Conservation (phyloP, 345 rosid species). For the Eucalyptus pauciflora region DNA sequence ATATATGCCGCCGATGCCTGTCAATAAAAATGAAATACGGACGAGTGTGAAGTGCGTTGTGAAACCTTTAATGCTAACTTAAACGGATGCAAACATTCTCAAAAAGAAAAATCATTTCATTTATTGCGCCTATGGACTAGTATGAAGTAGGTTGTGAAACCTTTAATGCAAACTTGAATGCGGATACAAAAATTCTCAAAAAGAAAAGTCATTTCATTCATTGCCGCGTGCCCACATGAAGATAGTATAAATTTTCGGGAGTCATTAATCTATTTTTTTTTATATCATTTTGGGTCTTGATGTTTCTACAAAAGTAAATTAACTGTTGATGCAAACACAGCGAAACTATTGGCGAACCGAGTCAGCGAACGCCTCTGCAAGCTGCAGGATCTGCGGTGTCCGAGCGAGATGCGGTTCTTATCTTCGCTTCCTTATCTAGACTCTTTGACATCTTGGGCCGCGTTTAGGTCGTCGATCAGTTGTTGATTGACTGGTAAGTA, state of each 20-base stretch:
- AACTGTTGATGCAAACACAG: not conserved
- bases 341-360: not conserved
- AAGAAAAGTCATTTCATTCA: not conserved
- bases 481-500: not conserved
- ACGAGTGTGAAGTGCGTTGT: not conserved
- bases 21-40: not conserved
- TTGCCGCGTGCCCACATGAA: not conserved
- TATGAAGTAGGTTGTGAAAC: not conserved
- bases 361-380: not conserved
- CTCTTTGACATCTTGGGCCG: not conserved
- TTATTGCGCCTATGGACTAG: not conserved
- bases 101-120: not conserved
- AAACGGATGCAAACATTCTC: not conserved
- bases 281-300: not conserved
- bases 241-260: not conserved
- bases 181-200: not conserved
- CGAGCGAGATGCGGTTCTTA: not conserved
- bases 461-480: not conserved
- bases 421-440: not conserved
- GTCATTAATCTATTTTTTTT: not conserved
- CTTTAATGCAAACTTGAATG: not conserved
- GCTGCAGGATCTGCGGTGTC: not conserved
- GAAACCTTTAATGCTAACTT: not conserved
- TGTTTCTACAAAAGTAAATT: not conserved
- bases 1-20: not conserved